Evolutionary conservation across 2,329 filamentous ascomycete species (phyloP).

Genomic region (Periconia sp.): DNA sequence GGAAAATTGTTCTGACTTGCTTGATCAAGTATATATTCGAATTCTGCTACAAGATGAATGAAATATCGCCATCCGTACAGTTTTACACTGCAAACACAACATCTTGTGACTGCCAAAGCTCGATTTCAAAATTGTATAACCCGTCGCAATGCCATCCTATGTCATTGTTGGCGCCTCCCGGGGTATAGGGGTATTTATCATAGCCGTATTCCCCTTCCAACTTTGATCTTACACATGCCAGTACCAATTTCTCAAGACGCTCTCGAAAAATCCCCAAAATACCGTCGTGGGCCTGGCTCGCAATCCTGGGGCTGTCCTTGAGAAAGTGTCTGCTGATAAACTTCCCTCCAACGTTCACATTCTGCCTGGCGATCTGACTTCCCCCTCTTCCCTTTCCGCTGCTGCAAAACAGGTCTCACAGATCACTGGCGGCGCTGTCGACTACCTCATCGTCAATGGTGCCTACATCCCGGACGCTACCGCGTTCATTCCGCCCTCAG

Average conservation of each 20-base stretch:
- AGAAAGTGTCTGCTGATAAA: not conserved
- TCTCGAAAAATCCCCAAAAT: constrained; percentile 33
- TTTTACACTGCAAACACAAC: no score
- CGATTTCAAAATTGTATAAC: not conserved
- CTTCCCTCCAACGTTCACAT: constrained; percentile 43
- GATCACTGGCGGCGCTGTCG: constrained; percentile 42
- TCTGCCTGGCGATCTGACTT: constrained; percentile 44
- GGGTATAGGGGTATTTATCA: constrained; percentile 31
- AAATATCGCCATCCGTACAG: no score
- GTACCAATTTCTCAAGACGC: constrained; percentile 36
- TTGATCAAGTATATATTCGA: no score
- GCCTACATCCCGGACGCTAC: constrained; percentile 33
- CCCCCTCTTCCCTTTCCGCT: constrained; percentile 43
- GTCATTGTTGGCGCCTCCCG: constrained; percentile 38
- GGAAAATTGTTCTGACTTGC: no score
- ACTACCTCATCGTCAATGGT: constrained; percentile 52
- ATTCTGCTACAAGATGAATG: no score
- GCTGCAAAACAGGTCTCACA: constrained; percentile 39
- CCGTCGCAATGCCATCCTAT: constrained; percentile 32
- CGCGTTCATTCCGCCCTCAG: constrained; percentile 17
- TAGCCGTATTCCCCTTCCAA: not conserved
- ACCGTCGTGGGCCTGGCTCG: constrained; percentile 40
- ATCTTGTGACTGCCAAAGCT: no score
- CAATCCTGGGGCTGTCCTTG: constrained; percentile 11
- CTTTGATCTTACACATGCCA: constrained; percentile 5